Evolutionary conservation across 805 yeast species (phyloP).

Genomic region (Pichia cephalocereana): DNA sequence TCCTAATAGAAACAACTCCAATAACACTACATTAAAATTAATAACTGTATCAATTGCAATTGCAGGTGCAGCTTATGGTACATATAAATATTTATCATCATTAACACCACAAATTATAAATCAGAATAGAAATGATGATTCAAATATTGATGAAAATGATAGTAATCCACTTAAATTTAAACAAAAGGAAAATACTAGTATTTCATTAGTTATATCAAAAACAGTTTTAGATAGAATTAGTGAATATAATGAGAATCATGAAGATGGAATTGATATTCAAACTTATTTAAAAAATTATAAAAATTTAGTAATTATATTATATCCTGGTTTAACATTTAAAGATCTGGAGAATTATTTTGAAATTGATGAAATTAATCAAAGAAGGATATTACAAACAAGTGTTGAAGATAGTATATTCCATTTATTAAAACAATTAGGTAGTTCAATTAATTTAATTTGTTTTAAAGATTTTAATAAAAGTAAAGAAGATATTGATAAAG

Average conservation of each 20-base stretch:
- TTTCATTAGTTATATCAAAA: constrained; percentile 15
- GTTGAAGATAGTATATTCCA: constrained; percentile 43
- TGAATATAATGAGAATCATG: constrained; percentile 3
- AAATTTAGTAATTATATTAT: constrained; percentile 20
- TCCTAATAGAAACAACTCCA: too few species aligned
- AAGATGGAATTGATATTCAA: constrained; percentile 5
- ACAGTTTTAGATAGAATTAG: constrained; percentile 6
- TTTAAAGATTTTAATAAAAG: constrained; percentile 13
- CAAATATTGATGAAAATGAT: background rate
- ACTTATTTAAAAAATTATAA: constrained; percentile 12
- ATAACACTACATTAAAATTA: too few species aligned
- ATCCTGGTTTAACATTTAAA: constrained; percentile 16
- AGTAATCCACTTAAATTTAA: constrained; percentile 1
- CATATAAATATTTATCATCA: too few species aligned
- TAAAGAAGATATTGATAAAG: constrained; percentile 8
- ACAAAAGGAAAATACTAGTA: constrained; percentile 5
- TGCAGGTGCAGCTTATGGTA: too few species aligned
- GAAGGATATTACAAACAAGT: constrained; percentile 37
- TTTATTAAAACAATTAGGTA: constrained; percentile 40
- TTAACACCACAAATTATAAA: too few species aligned
- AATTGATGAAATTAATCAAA: constrained; percentile 16
- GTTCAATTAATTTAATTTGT: constrained; percentile 18
- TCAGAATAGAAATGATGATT: too few species aligned
- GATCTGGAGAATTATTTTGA: constrained; percentile 11
- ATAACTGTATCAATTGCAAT: too few species aligned